phyloP scores from a whole-genome alignment of 2,329 filamentous ascomycete genomes.

The Aureobasidium sp. region DNA sequence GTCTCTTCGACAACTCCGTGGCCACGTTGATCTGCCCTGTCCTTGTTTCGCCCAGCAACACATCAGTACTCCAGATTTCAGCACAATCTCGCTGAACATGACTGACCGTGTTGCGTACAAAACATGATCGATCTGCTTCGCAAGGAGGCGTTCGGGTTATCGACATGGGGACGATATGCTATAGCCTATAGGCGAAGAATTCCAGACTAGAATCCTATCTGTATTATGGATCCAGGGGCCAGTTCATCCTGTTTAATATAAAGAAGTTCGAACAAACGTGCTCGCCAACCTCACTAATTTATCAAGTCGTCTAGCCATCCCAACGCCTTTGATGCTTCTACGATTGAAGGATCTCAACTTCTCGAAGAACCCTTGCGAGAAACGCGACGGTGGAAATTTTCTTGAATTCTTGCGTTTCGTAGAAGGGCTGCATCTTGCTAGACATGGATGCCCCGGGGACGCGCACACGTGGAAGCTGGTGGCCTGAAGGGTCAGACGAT shows the following conservation, averaged over 20 bases:
- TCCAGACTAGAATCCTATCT: not conserved
- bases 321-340: not conserved
- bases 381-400: not conserved
- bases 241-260: slow-evolving; percentile 3
- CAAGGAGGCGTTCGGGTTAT: not conserved
- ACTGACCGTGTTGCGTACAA: not conserved
- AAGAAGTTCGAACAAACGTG: not conserved
- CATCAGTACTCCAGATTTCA: not conserved
- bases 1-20: not conserved
- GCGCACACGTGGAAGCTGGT: not conserved
- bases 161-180: not conserved
- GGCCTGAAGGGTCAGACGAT: not conserved
- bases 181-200: not conserved
- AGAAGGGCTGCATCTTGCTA: not conserved
- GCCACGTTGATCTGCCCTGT: not conserved
- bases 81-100: not conserved
- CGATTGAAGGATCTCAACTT: not conserved
- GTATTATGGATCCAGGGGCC: not conserved
- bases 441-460: not conserved
- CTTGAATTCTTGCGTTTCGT: not conserved
- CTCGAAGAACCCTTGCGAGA: not conserved
- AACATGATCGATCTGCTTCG: not conserved
- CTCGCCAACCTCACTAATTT: not conserved
- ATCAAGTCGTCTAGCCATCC: not conserved
- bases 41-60: not conserved